Percentiles rank a stretch among this genome's conserved stretches.
Evolutionary conservation across 352 stramenopile genomes (phyloP).

Genomic region (Phytophthora colocasiae): DNA sequence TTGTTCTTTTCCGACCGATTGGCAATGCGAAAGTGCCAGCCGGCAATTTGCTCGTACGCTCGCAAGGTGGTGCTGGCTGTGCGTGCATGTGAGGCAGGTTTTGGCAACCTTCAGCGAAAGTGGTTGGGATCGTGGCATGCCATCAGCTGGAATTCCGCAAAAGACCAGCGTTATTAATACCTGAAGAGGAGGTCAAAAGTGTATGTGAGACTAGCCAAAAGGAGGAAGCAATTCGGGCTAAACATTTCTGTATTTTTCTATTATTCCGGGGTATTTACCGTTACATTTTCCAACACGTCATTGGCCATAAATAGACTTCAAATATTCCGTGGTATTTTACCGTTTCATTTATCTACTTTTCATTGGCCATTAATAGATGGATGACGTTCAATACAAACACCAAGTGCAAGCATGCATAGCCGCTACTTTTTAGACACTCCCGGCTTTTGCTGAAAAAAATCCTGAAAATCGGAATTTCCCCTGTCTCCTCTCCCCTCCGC

Average conservation of each 20-base stretch:
- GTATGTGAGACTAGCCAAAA: too few relatives aligned
- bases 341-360: not conserved
- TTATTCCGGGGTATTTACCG: slow-evolving; percentile 4
- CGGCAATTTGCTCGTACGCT: slow-evolving; percentile 10
- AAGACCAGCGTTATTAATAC: slow-evolving; percentile 23
- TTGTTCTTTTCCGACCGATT: slow-evolving; percentile 23
- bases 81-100: slow-evolving; percentile 7
- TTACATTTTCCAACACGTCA: not conserved
- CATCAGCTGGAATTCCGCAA: slow-evolving; percentile 2
- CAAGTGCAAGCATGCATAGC: slow-evolving; percentile 1
- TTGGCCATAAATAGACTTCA: not conserved
- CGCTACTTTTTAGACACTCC: slow-evolving; percentile 1
- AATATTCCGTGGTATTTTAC: not conserved
- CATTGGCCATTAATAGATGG: slow-evolving; percentile 4
- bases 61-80: slow-evolving; percentile 15
- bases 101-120: slow-evolving; percentile 15
- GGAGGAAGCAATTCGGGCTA: too few relatives aligned
- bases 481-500: slow-evolving; percentile 22
- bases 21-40: slow-evolving; percentile 25
- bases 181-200: not conserved
- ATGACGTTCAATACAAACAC: not conserved
- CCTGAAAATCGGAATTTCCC: slow-evolving; percentile 15
- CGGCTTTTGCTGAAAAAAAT: slow-evolving; percentile 8
- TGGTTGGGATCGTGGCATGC: not conserved
- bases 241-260: slow-evolving; percentile 20